Base-by-base conservation (phyloP, 2,329 filamentous ascomycete species). In the Hymenoscyphus linearis region DNA sequence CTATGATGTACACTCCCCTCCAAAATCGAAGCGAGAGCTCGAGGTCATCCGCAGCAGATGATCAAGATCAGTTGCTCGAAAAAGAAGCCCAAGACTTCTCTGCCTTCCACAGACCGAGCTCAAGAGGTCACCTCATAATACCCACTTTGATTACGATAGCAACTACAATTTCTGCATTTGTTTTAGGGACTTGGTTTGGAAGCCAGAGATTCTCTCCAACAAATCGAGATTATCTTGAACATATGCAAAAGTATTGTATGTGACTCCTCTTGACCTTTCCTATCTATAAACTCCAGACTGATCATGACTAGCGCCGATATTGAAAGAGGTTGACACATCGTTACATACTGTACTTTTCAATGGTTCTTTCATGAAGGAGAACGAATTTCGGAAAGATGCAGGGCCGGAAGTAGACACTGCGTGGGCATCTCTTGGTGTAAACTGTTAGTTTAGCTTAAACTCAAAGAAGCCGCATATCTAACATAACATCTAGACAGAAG, bases 331-430 rank as follows among this genome's bases (percentile, higher is more conserved):
- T 2, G 70, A 74, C 35, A 73, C 79, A 7, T 69, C 70, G 9
- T 81, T 79, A 67, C 72, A 74, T 26, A 66, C 69, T 0, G 71
- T 78, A 26, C 70, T 64, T 22, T 84, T 82, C 69, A 82, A 84
- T 66, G 81, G 81, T 2, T 80, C 79, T 0, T 77, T 84, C 18
- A 65, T 82, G 47, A 78, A 82, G 40, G 76, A 81, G 62, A 82
- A 79, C 55, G 69, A 76, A n/a, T 84, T 79, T 65, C 77, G 81
- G 22, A 73, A 77, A 64, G 68, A 74, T 34, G 79, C 69, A 14
- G 70, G 78, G 2, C 78, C 79, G 1, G 78, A 80, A 65, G 80
- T 82, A 1, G 82, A 84, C 67, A 76, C 75, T 12, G 81, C 81
- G 1, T 84, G 82, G 81, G 73, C 74, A 25, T 75, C 76, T 1